Evolutionary conservation across 306 rosid species (phyloP).

Genomic region (Prunus padus): DNA sequence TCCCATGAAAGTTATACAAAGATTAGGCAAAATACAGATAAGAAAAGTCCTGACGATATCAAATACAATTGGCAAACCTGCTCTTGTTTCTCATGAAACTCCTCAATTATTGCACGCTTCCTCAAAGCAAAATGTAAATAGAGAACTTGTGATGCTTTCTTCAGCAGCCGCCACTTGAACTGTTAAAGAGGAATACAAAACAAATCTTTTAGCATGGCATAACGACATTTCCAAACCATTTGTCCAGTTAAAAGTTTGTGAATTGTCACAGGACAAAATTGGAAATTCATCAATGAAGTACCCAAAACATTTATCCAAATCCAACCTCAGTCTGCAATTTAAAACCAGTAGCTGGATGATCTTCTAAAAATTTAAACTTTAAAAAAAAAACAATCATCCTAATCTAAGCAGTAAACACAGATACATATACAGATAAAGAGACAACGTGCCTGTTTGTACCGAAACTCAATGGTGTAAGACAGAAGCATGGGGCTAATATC

Average conservation of each 20-base stretch:
- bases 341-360: not conserved
- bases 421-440: not conserved
- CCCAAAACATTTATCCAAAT: not conserved
- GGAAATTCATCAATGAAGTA: not conserved
- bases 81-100: conserved; percentile 76
- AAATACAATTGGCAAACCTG: conserved; percentile 57
- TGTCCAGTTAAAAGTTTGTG: not conserved
- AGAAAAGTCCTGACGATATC: not conserved
- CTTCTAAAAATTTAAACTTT: not conserved
- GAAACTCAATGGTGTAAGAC: conserved; percentile 74
- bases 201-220: not conserved
- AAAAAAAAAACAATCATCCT: not conserved
- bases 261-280: not conserved
- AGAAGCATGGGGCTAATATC: conserved; percentile 81
- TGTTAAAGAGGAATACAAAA: conserved; percentile 25
- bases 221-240: not conserved
- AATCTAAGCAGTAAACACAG: not conserved
- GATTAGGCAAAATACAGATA: not conserved
- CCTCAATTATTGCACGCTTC: conserved; percentile 82
- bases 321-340: not conserved
- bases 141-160: conserved; percentile 94
- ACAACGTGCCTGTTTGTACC: conserved; percentile 76
- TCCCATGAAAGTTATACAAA: not conserved
- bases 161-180: conserved; percentile 80
- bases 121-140: conserved; percentile 80